phyloP scores from a whole-genome alignment of 352 stramenopile genomes.

The Phytophthora litchii region DNA sequence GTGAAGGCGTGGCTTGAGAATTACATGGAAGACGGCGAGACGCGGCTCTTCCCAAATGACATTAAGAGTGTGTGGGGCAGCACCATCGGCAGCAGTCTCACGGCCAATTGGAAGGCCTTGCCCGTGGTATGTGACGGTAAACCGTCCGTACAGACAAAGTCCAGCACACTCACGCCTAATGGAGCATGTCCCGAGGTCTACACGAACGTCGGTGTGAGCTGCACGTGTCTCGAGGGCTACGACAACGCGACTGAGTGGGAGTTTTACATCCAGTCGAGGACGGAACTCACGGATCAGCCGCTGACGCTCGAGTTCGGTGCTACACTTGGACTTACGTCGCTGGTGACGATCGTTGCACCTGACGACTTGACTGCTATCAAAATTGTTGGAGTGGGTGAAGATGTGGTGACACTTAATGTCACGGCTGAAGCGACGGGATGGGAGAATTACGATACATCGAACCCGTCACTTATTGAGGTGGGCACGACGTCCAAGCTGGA shows the following conservation, averaged over 20 bases:
- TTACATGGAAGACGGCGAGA: constrained; percentile 61
- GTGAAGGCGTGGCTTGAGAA: constrained; percentile 56
- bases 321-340: constrained; percentile 45
- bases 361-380: constrained; percentile 38
- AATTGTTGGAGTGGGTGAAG: constrained; percentile 36
- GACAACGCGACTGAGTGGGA: constrained; percentile 44
- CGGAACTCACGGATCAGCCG: constrained; percentile 35
- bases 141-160: constrained; percentile 58
- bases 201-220: constrained; percentile 52
- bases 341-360: constrained; percentile 55
- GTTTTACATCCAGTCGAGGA: constrained; percentile 41
- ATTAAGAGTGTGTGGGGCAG: constrained; percentile 59
- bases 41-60: constrained; percentile 59
- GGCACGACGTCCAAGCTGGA: constrained; percentile 38
- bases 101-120: constrained; percentile 57
- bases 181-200: constrained; percentile 51
- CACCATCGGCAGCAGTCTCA: constrained; percentile 55
- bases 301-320: constrained; percentile 41
- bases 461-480: constrained; percentile 45
- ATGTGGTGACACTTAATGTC: constrained; percentile 41
- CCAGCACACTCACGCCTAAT: constrained; percentile 44
- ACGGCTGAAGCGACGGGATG: constrained; percentile 52
- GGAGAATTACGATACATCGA: constrained; percentile 40
- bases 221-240: constrained; percentile 60
- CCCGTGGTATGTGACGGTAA: constrained; percentile 54